These are phyloP conservation scores for Aspergillus awamori DNA, from an alignment of 2,329 filamentous ascomycete species.

Conservation along the genomic window DNA sequence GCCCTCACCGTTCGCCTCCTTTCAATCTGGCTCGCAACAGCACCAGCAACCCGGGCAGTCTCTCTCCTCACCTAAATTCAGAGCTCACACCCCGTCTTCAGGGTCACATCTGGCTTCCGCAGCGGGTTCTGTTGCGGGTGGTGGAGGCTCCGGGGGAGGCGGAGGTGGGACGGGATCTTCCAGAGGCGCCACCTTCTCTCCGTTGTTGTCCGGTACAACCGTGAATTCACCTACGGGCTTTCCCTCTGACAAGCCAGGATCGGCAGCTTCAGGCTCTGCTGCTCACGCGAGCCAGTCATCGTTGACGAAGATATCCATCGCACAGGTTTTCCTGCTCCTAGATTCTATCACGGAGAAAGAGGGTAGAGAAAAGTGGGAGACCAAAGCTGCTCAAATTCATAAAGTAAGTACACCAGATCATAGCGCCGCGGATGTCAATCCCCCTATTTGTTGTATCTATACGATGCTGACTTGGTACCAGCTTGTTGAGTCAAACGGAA, in stretches of 20 bases:
- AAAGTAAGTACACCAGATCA: constrained; percentile 66
- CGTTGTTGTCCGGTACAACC: constrained; percentile 60
- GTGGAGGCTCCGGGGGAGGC: constrained; percentile 53
- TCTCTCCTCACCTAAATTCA: constrained; percentile 59
- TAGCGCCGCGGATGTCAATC: not conserved
- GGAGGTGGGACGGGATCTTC: constrained; percentile 59
- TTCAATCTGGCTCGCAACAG: constrained; percentile 59
- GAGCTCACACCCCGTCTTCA: constrained; percentile 58
- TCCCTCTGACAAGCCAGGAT: constrained; percentile 51
- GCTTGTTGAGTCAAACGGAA: constrained; percentile 96
- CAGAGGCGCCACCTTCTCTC: constrained; percentile 62
- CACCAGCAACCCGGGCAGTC: constrained; percentile 53
- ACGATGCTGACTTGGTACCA: constrained; percentile 40
- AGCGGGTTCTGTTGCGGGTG: constrained; percentile 56
- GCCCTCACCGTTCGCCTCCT: constrained; percentile 58
- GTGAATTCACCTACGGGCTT: constrained; percentile 57
- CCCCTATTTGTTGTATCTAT: no score
- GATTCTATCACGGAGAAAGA: constrained; percentile 95
- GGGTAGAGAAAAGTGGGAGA: constrained; percentile 87
- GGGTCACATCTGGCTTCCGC: constrained; percentile 60
- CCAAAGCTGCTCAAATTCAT: constrained; percentile 85
- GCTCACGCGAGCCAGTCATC: constrained; percentile 58
- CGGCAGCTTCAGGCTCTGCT: constrained; percentile 42
- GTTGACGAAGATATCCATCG: constrained; percentile 89
- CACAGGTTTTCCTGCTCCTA: constrained; percentile 91